Evolutionary conservation across 352 stramenopile species (phyloP).

Genomic region (Phytophthora pseudosyringae): DNA sequence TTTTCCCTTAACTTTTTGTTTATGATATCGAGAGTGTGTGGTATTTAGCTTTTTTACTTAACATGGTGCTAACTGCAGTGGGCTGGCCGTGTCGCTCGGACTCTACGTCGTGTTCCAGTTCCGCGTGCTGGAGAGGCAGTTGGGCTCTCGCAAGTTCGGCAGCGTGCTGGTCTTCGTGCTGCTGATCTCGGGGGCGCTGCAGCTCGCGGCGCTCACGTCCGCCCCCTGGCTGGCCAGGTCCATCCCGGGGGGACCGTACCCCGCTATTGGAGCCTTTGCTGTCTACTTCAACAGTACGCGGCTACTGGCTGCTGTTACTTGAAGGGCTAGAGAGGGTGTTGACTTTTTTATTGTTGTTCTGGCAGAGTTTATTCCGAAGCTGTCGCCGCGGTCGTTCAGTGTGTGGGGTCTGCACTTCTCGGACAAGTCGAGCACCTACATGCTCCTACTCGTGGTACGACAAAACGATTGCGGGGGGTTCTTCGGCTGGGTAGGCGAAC

Average conservation of each 20-base stretch:
- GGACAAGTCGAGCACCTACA: conserved; percentile 64
- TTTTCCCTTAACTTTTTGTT: conserved; percentile 14
- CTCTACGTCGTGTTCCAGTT: conserved; percentile 90
- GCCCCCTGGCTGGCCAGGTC: conserved; percentile 43
- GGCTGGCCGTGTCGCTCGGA: conserved; percentile 76
- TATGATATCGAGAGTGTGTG: not conserved
- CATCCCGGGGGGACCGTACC: conserved; percentile 72
- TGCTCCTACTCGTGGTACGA: conserved; percentile 77
- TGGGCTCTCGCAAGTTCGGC: conserved; percentile 89
- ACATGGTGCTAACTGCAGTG: conserved; percentile 43
- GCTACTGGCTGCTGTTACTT: too few species aligned
- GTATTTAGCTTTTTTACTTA: conserved; percentile 23
- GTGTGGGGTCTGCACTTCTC: conserved; percentile 77
- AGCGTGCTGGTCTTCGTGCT: conserved; percentile 76
- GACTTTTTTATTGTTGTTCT: conserved; percentile 3
- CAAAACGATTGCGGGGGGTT: not conserved
- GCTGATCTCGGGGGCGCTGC: conserved; percentile 50
- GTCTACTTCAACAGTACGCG: conserved; percentile 86
- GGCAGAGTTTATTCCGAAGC: conserved; percentile 77
- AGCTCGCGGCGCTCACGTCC: conserved; percentile 55
- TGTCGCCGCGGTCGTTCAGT: conserved; percentile 58
- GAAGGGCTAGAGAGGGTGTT: conserved; percentile 6
- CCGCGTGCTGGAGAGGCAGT: conserved; percentile 79
- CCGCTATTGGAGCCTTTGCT: conserved; percentile 70
- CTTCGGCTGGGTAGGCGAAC: not conserved